Percentiles rank a stretch among this genome's conserved stretches.
phyloP scores from a whole-genome alignment of 495 filamentous ascomycete genomes.

The Penicillium riverlandense region DNA sequence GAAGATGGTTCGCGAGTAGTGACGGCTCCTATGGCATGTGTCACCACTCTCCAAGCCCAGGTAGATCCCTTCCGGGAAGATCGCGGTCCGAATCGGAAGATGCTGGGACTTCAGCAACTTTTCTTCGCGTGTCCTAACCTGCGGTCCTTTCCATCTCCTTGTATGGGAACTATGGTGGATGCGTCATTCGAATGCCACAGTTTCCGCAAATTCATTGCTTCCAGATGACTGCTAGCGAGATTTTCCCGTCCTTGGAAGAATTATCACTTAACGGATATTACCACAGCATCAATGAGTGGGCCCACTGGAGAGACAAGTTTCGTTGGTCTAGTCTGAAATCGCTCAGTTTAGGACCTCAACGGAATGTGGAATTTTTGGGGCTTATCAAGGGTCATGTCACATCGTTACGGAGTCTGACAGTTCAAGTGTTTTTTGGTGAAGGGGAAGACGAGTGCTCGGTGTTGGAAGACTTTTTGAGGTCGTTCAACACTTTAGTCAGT shows the following conservation, averaged over 20 bases:
- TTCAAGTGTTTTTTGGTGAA: background rate
- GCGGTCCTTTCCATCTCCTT: too few species aligned
- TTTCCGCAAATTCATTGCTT: too few species aligned
- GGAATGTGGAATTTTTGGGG: background rate
- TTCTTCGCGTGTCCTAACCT: too few species aligned
- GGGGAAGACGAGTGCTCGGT: background rate
- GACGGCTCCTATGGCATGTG: too few species aligned
- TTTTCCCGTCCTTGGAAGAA: background rate
- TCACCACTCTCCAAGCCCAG: too few species aligned
- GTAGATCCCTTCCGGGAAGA: too few species aligned
- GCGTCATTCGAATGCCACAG: too few species aligned
- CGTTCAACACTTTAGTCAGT: constrained; percentile 4
- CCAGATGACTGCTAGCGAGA: background rate
- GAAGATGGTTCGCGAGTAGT: too few species aligned
- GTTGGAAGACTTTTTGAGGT: constrained; percentile 3
- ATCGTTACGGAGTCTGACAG: background rate
- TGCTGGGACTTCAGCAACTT: too few species aligned
- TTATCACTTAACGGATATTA: constrained; percentile 3
- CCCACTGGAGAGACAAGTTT: background rate
- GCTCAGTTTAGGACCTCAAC: constrained; percentile 1
- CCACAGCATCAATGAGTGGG: background rate
- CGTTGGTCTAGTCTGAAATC: background rate
- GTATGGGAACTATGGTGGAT: too few species aligned
- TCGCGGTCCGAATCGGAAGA: too few species aligned
- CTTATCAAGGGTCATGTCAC: background rate